phyloP scores from a whole-genome alignment of 2,329 filamentous ascomycete species.

The Xylariaceae sp. region DNA sequence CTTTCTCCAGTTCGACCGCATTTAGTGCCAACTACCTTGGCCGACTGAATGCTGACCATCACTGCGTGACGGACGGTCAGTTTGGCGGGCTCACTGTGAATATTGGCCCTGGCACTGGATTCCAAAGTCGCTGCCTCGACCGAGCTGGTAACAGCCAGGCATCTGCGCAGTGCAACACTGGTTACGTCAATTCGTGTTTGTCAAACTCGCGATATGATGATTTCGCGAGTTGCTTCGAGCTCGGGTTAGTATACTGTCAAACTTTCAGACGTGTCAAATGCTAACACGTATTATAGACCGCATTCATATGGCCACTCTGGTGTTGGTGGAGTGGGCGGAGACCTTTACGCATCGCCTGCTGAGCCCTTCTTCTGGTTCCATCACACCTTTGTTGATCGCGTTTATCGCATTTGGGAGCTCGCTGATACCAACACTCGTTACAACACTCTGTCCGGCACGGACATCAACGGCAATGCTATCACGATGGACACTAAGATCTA shows the following conservation, averaged over 20 bases:
- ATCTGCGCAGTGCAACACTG: conserved; percentile 13
- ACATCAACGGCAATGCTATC: conserved; percentile 13
- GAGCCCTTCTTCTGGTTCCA: conserved; percentile 22
- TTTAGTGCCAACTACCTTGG: conserved; percentile 16
- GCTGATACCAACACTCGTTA: conserved; percentile 16
- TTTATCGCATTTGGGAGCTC: conserved; percentile 15
- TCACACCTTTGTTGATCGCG: conserved; percentile 18
- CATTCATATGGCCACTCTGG: conserved; percentile 18
- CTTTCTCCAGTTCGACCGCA: conserved; percentile 11
- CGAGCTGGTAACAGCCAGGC: conserved; percentile 8
- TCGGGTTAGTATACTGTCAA: conserved; percentile 13
- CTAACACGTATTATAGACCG: conserved; percentile 11
- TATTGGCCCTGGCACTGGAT: conserved; percentile 13
- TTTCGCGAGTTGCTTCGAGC: conserved; percentile 18
- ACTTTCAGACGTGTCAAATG: neutral
- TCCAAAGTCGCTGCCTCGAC: conserved; percentile 12
- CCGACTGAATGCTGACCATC: conserved; percentile 5
- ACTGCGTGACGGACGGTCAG: conserved; percentile 15
- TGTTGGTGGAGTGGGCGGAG: conserved; percentile 16
- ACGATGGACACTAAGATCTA: conserved; percentile 13
- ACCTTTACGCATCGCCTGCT: conserved; percentile 15
- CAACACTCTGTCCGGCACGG: conserved; percentile 12
- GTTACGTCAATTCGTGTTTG: conserved; percentile 14
- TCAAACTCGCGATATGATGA: conserved; percentile 10
- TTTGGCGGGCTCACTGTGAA: conserved; percentile 16